Evolutionary conservation across 768 basidiomycete species (phyloP).

Genomic region (Dioszegia aurantiaca): DNA sequence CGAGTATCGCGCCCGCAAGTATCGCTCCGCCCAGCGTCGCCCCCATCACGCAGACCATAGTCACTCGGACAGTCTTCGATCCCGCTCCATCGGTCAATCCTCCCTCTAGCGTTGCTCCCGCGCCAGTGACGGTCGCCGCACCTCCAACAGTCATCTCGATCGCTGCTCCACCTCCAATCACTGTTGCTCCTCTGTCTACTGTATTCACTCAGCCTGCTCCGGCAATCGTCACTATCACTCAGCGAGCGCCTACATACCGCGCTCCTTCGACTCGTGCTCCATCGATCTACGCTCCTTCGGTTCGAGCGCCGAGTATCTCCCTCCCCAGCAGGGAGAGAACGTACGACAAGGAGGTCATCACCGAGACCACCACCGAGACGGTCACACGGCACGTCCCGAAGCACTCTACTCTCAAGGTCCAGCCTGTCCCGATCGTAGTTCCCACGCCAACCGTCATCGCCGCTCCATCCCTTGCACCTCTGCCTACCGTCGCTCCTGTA

Average conservation of each 20-base stretch:
- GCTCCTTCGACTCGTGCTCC: conserved; percentile 8
- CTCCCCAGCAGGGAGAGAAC: conserved; percentile 1
- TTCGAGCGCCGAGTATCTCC: not conserved
- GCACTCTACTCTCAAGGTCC: not conserved
- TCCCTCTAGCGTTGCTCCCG: not conserved
- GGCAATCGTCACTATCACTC: not conserved
- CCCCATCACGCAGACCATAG: not conserved
- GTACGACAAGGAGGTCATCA: conserved; percentile 13
- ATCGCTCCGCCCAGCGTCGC: not conserved
- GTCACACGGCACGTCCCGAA: conserved; percentile 5
- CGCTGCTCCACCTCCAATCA: not conserved
- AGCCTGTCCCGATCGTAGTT: not conserved
- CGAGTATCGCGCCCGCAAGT: not conserved
- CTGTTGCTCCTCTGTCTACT: not conserved
- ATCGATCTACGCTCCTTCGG: conserved; percentile 8
- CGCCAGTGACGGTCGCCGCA: not conserved
- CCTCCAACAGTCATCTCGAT: not conserved
- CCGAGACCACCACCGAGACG: conserved; percentile 9
- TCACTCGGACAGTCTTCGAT: not conserved
- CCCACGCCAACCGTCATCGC: not conserved
- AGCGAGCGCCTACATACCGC: conserved; percentile 1
- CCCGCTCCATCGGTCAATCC: conserved; percentile 5
- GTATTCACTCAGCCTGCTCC: not conserved
- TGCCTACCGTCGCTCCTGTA: conserved; percentile 4
- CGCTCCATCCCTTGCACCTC: conserved; percentile 6